Evolutionary conservation across 2,329 filamentous ascomycete genomes (phyloP), one percentile per base, ranked within the genome.

Genomic region (Exophiala lecanii-corni): DNA sequence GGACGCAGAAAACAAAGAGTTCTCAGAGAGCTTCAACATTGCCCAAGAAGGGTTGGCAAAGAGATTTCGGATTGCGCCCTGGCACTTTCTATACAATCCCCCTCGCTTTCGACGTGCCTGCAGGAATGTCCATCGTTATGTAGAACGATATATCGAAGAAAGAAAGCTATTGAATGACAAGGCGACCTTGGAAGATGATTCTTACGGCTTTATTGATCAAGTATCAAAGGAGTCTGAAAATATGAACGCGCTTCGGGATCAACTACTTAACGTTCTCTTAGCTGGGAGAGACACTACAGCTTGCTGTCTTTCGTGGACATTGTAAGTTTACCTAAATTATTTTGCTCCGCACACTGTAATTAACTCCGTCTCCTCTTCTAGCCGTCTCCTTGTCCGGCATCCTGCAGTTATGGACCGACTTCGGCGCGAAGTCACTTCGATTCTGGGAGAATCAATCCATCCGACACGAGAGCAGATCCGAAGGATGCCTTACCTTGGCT

Each of bases 401-500:
- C 36, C 43, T 2, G 2, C 39, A 31, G 30, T 32, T 28, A 9
- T 38, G 12, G 16, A 17, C 20, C n/a, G 23, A 15, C 26, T 43
- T 3, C 34, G 34, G 25, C 12, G 7, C 5, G 41, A 43, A 21
- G 32, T 37, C 13, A 12, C 9, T 19, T 9, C 15, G 13, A 25
- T 23, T 18, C n/a, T 20, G 9, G n/a, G 21, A n/a, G 41, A 30
- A 7, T 20, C 26, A 4, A 21, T 18, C 6, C 7, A 7, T 12
- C 26, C 30, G 12, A 43, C 20, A 6, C 7, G 34, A 21, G 9
- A 31, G 9, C 19, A 30, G 6, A 10, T 42, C 9, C 12, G 71
- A 52, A 62, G 63, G 9, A 65, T 74, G 43, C 63, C 67, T 4
- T 74, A 74, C 49, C 62, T 71, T 15, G 68, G 70, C 47, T 70